Conservation (phyloP, 257 asterid species). For the Plantago major region DNA sequence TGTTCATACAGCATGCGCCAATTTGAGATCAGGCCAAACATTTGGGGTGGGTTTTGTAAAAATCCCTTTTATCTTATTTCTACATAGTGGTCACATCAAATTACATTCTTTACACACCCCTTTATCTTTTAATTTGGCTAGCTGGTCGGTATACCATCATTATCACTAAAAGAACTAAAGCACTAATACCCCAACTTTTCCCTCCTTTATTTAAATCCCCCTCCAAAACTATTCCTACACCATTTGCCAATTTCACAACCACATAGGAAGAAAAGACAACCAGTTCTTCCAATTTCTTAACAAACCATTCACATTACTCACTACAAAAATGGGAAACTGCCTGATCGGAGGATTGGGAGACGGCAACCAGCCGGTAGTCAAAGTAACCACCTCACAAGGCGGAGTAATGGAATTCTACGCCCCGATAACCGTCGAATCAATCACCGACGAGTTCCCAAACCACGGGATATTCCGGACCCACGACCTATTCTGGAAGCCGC, state of each 20-base stretch:
- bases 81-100: too few species aligned
- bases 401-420: conserved; percentile 72
- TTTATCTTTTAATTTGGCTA: conserved; percentile 1
- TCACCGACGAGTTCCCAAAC: conserved; percentile 76
- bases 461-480: conserved; percentile 73
- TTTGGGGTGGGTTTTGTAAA: too few species aligned
- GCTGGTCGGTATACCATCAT: neutral
- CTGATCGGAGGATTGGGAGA: conserved; percentile 54
- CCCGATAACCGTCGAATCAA: conserved; percentile 59
- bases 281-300: neutral
- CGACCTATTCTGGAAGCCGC: conserved; percentile 80
- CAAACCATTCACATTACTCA: neutral
- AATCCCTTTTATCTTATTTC: too few species aligned
- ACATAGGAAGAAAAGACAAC: neutral
- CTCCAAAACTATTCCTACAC: conserved; percentile 18
- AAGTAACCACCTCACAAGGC: conserved; percentile 55
- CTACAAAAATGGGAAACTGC: conserved; percentile 68
- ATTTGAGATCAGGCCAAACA: too few species aligned
- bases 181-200: conserved; percentile 8
- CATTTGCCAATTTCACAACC: too few species aligned
- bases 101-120: too few species aligned
- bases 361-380: conserved; percentile 31
- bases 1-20: too few species aligned
- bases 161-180: neutral
- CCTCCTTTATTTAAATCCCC: conserved; percentile 35